These are phyloP conservation scores for Diaporthe longicolla DNA, from an alignment of 2,329 filamentous ascomycete genomes.

Conservation along the genomic window DNA sequence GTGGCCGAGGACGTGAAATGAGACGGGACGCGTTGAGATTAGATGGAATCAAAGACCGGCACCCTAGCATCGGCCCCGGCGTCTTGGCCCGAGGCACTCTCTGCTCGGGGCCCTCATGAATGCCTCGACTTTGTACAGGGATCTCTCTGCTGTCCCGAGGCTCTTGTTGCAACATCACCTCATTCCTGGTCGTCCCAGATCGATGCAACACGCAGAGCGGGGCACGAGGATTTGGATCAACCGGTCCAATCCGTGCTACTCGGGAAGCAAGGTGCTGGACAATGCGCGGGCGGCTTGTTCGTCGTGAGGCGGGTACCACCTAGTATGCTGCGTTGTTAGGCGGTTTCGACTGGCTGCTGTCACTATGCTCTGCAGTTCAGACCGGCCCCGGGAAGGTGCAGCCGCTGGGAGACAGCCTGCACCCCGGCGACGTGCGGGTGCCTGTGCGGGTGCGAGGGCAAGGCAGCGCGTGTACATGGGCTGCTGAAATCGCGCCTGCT, in stretches of 20 bases:
- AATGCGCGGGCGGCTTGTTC: not conserved
- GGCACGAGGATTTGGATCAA: not conserved
- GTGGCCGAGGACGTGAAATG: constrained; percentile 16
- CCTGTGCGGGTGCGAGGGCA: constrained; percentile 8
- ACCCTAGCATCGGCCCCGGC: constrained; percentile 30
- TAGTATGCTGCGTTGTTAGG: not conserved
- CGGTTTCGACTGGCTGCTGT: constrained; percentile 5
- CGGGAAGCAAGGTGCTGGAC: not conserved
- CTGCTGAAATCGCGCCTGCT: not conserved
- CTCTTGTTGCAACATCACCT: not conserved
- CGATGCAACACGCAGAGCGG: not conserved
- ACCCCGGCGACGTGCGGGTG: constrained; percentile 11
- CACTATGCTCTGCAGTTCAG: not conserved
- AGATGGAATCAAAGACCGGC: constrained; percentile 13
- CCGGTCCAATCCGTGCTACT: not conserved
- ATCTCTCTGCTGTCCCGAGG: constrained; percentile 10
- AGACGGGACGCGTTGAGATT: constrained; percentile 31
- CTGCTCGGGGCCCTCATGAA: not conserved
- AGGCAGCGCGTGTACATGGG: not conserved
- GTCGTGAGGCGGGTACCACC: constrained; percentile 9
- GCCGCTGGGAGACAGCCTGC: constrained; percentile 15
- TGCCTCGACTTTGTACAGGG: not conserved
- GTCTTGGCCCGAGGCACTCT: constrained; percentile 28
- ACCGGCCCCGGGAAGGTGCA: constrained; percentile 23
- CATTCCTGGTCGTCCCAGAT: not conserved